Evolutionary conservation across 192 early-diverging fungal genomes (phyloP).

Genomic region (Entrophospora sp.): DNA sequence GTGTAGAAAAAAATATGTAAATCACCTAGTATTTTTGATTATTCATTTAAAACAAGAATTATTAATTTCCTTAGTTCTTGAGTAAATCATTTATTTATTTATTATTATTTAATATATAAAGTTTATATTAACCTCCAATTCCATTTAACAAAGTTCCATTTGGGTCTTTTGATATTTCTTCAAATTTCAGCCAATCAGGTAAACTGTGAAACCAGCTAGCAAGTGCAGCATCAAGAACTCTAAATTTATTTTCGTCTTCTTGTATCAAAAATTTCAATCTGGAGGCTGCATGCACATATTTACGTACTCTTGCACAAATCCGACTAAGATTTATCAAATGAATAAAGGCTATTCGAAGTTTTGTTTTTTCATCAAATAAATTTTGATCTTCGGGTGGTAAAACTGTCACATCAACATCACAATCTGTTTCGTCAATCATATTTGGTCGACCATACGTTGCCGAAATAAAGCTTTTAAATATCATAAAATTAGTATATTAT

Average conservation of each 20-base stretch:
- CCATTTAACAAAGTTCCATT: constrained; percentile 4
- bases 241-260: constrained; percentile 11
- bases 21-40: not conserved
- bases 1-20: not conserved
- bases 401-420: not conserved
- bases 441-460: constrained; percentile 5
- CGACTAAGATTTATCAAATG: not conserved
- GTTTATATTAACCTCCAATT: constrained; percentile 3
- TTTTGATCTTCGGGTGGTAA: not conserved
- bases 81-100: too few species aligned
- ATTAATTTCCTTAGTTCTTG: not conserved
- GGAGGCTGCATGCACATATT: not conserved
- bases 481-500: too few species aligned
- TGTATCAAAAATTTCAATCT: not conserved
- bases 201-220: not conserved
- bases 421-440: constrained; percentile 7
- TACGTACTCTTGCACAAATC: not conserved
- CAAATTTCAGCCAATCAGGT: too few species aligned
- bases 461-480: constrained; percentile 9
- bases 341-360: not conserved
- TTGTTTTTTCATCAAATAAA: not conserved
- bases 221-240: not conserved
- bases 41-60: not conserved
- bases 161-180: not conserved
- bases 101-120: too few species aligned